These are phyloP conservation scores for Typha latifolia DNA, from an alignment of 176 grass and related monocot genomes.

Conservation along the genomic window DNA sequence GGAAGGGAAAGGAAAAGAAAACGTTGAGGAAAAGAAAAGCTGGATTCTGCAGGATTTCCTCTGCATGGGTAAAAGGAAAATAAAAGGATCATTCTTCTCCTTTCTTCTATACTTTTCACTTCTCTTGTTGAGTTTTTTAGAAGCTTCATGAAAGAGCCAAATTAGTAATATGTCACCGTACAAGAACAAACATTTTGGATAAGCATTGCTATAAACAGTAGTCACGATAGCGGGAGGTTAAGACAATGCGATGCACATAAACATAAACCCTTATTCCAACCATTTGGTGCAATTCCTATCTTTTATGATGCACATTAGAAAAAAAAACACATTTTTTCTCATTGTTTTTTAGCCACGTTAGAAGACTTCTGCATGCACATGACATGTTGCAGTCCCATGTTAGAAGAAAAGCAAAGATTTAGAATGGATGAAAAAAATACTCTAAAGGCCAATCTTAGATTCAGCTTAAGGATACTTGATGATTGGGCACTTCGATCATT, in stretches of 20 bases:
- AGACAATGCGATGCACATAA: too few species aligned
- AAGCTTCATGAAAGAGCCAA: too few species aligned
- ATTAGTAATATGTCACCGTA: too few species aligned
- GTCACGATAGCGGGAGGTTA: too few species aligned
- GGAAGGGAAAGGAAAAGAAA: not conserved
- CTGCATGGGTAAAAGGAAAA: not conserved
- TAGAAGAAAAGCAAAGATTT: not conserved
- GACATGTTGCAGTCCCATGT: not conserved
- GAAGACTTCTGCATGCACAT: too few species aligned
- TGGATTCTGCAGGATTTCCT: not conserved
- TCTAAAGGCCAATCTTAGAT: conserved; percentile 7
- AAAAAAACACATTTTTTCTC: too few species aligned
- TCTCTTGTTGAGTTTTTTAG: not conserved
- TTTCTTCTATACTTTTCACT: not conserved
- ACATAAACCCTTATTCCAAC: too few species aligned
- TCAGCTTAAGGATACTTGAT: conserved; percentile 40
- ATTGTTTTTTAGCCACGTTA: too few species aligned
- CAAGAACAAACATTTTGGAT: too few species aligned
- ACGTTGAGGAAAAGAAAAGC: not conserved
- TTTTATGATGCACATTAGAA: too few species aligned
- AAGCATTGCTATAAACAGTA: too few species aligned
- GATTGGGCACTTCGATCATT: conserved; percentile 18
- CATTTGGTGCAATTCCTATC: too few species aligned
- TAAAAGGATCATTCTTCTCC: not conserved
- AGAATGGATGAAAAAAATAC: not conserved